A percentile compares a stretch with the other conserved stretches of the same genome.
phyloP scores from a whole-genome alignment of 805 yeast genomes.

The Saccharomyces paradoxus region DNA sequence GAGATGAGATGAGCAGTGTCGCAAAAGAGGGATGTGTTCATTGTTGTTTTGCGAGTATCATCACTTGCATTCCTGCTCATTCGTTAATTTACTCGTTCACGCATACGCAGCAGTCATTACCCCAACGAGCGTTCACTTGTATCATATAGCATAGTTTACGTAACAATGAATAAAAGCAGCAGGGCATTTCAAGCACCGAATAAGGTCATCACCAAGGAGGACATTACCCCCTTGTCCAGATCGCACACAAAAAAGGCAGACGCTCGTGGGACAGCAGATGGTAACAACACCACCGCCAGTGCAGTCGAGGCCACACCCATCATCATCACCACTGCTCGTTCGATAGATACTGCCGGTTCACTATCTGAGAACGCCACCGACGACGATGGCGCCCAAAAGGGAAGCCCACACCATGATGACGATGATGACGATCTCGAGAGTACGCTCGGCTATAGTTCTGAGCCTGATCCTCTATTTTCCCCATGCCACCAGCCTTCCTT shows the following conservation, averaged over 20 bases:
- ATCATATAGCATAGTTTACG: neutral
- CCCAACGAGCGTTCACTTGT: neutral
- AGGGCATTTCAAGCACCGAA: slow-evolving; percentile 18
- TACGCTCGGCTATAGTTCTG: slow-evolving; percentile 2
- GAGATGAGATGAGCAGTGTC: neutral
- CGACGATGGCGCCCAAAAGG: neutral
- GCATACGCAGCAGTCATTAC: neutral
- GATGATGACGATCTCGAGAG: neutral
- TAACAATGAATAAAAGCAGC: slow-evolving; percentile 4
- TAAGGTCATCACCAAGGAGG: slow-evolving; percentile 22
- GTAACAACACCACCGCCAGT: neutral
- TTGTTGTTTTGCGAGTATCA: neutral
- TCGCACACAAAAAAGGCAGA: neutral
- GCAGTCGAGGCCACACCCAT: neutral
- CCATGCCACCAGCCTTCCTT: slow-evolving; percentile 8
- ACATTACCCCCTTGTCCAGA: slow-evolving; percentile 19
- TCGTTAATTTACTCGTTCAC: neutral
- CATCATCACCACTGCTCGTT: neutral
- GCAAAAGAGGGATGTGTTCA: neutral
- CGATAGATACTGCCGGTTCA: neutral
- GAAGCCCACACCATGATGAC: slow-evolving; percentile 1
- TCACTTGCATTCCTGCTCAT: neutral
- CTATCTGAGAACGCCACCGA: neutral
- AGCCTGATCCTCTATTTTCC: slow-evolving; percentile 22
- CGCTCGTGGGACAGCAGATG: neutral